Evolutionary conservation across 768 basidiomycete species (phyloP).

Genomic region (Lentinula boryana): DNA sequence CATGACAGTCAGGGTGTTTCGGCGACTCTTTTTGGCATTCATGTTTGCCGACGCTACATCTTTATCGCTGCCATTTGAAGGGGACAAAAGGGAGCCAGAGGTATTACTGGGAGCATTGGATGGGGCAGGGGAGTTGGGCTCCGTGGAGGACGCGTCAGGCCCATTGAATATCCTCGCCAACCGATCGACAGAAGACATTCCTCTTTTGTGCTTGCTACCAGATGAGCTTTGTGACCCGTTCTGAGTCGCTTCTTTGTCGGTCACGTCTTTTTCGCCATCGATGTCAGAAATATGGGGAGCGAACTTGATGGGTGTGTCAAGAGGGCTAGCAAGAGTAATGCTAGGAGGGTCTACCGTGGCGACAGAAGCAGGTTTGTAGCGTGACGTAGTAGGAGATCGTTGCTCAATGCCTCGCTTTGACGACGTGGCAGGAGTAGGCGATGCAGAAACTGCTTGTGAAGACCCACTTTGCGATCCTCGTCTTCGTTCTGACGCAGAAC

Average conservation of each 20-base stretch:
- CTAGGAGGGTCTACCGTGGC: slow-evolving; percentile 24
- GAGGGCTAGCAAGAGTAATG: slow-evolving; percentile 38
- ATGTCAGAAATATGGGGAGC: slow-evolving; percentile 9
- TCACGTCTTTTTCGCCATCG: slow-evolving; percentile 13
- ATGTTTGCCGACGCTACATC: slow-evolving; percentile 8
- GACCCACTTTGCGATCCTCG: slow-evolving; percentile 22
- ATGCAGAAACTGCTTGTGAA: slow-evolving; percentile 28
- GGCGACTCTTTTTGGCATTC: slow-evolving; percentile 49
- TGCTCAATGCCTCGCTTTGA: neutral
- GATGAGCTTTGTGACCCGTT: slow-evolving; percentile 4
- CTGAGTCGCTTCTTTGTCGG: neutral
- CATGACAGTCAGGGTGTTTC: slow-evolving; percentile 86
- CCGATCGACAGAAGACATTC: neutral
- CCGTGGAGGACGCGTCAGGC: neutral
- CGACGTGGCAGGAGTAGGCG: slow-evolving; percentile 11
- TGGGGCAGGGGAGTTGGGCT: neutral
- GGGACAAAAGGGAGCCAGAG: slow-evolving; percentile 4
- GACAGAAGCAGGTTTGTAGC: slow-evolving; percentile 21
- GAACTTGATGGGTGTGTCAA: slow-evolving; percentile 24
- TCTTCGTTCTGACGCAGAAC: slow-evolving; percentile 19
- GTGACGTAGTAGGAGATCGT: slow-evolving; percentile 14
- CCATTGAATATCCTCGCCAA: slow-evolving; percentile 3
- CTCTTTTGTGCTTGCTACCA: slow-evolving; percentile 8
- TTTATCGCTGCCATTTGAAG: slow-evolving; percentile 23
- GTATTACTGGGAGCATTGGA: neutral